phyloP scores from a whole-genome alignment of 2,329 filamentous ascomycete species.

The Nemania serpens region DNA sequence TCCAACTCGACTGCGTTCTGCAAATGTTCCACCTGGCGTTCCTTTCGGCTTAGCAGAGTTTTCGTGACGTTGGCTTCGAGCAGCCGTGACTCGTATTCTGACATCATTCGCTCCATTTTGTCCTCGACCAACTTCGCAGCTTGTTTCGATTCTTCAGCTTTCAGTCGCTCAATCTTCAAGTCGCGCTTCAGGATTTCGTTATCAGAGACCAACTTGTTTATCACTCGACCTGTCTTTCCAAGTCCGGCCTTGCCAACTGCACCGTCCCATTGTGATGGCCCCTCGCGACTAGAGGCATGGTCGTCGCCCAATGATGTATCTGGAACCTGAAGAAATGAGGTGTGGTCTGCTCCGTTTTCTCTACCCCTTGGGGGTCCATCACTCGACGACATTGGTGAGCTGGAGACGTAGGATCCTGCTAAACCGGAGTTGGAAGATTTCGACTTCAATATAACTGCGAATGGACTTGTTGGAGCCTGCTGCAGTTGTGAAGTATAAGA shows the following conservation, averaged over 20 bases:
- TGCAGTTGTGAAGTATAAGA: slow-evolving; percentile 48
- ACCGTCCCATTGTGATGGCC: slow-evolving; percentile 60
- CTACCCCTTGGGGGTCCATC: slow-evolving; percentile 30
- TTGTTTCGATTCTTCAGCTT: slow-evolving; percentile 72
- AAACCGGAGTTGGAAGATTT: slow-evolving; percentile 31
- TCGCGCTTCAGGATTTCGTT: slow-evolving; percentile 79
- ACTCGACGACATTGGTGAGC: slow-evolving; percentile 35
- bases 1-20: slow-evolving; percentile 68
- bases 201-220: slow-evolving; percentile 80
- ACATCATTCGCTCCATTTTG: slow-evolving; percentile 70
- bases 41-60: slow-evolving; percentile 71
- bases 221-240: slow-evolving; percentile 77
- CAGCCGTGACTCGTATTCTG: slow-evolving; percentile 71
- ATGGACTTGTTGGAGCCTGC: slow-evolving; percentile 38
- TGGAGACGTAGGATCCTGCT: slow-evolving; percentile 23
- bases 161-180: slow-evolving; percentile 66
- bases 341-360: slow-evolving; percentile 31
- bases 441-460: slow-evolving; percentile 41
- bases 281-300: slow-evolving; percentile 37
- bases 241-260: slow-evolving; percentile 71
- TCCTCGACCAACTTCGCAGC: slow-evolving; percentile 69
- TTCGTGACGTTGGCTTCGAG: slow-evolving; percentile 74
- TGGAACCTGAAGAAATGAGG: slow-evolving; percentile 42
- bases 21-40: slow-evolving; percentile 73
- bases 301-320: slow-evolving; percentile 43